Percentiles rank a stretch among this genome's conserved stretches.
These are phyloP conservation scores for Lobulomyces angularis DNA, from an alignment of 192 early-diverging fungal genomes.

Conservation along the genomic window DNA sequence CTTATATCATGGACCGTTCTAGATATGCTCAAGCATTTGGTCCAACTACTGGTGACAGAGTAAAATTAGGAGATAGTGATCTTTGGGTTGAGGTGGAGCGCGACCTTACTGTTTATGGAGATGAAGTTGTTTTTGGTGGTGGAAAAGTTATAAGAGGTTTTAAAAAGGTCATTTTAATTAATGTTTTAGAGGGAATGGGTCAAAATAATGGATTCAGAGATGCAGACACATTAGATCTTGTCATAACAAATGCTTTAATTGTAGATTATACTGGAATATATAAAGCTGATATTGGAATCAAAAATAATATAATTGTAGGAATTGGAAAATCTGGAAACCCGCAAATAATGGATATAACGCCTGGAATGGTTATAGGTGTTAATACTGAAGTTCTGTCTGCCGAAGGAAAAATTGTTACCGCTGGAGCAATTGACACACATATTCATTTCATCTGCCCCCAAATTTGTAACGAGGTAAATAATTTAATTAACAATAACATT, in stretches of 20 bases:
- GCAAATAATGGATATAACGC: constrained; percentile 88
- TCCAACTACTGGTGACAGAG: constrained; percentile 80
- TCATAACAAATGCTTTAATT: constrained; percentile 88
- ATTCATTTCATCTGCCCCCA: constrained; percentile 95
- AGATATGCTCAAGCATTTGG: constrained; percentile 86
- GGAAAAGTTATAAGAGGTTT: constrained; percentile 33
- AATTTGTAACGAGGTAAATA: constrained; percentile 58
- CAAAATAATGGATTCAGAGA: constrained; percentile 55
- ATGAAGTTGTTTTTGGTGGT: constrained; percentile 94
- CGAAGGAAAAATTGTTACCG: constrained; percentile 84
- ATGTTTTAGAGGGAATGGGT: constrained; percentile 77
- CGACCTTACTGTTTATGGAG: constrained; percentile 83
- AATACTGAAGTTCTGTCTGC: constrained; percentile 85
- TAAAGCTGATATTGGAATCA: constrained; percentile 96
- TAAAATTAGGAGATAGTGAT: constrained; percentile 75
- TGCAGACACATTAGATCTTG: constrained; percentile 71
- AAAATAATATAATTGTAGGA: constrained; percentile 68
- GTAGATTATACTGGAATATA: constrained; percentile 89
- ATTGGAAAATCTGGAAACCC: constrained; percentile 98
- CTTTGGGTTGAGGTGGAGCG: constrained; percentile 78
- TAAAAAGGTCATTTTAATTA: not conserved
- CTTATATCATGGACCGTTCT: constrained; percentile 59
- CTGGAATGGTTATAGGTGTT: constrained; percentile 78
- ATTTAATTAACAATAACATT: constrained; percentile 5
- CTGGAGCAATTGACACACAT: constrained; percentile 87